These are phyloP conservation scores for Diaporthe helianthi DNA, from an alignment of 2,329 filamentous ascomycete species.

Conservation along the genomic window DNA sequence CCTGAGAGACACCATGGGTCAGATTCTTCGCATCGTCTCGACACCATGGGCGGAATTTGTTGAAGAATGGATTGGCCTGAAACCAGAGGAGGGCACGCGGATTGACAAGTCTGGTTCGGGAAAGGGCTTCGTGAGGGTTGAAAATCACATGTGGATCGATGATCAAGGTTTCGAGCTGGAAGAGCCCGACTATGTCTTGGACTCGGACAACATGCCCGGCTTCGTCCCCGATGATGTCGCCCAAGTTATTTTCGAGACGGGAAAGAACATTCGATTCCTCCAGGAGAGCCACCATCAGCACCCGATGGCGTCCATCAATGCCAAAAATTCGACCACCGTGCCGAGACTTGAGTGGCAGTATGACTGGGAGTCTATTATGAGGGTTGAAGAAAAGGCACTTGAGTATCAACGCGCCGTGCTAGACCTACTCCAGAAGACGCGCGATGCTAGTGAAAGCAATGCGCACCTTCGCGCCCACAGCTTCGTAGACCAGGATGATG, in stretches of 20 bases:
- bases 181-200: constrained; percentile 68
- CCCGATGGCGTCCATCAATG: constrained; percentile 60
- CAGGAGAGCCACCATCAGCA: constrained; percentile 74
- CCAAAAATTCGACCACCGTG: constrained; percentile 54
- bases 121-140: constrained; percentile 68
- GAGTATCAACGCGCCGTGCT: constrained; percentile 56
- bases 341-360: constrained; percentile 73
- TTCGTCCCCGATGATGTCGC: constrained; percentile 77
- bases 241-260: constrained; percentile 78
- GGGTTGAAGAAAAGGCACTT: constrained; percentile 66
- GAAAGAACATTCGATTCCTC: constrained; percentile 77
- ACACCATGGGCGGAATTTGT: constrained; percentile 50
- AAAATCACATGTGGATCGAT: constrained; percentile 61
- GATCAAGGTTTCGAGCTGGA: constrained; percentile 65
- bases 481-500: neutral
- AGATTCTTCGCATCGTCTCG: constrained; percentile 60
- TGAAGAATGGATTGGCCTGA: constrained; percentile 78
- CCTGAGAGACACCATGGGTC: constrained; percentile 69
- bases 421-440: constrained; percentile 41
- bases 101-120: constrained; percentile 56
- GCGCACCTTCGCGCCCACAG: neutral
- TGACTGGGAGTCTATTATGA: constrained; percentile 72
- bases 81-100: constrained; percentile 61
- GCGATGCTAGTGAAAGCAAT: neutral
- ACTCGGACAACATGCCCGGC: constrained; percentile 69